Conservation (phyloP, 2,329 filamentous ascomycete genomes). For the Claviceps cyperi region DNA sequence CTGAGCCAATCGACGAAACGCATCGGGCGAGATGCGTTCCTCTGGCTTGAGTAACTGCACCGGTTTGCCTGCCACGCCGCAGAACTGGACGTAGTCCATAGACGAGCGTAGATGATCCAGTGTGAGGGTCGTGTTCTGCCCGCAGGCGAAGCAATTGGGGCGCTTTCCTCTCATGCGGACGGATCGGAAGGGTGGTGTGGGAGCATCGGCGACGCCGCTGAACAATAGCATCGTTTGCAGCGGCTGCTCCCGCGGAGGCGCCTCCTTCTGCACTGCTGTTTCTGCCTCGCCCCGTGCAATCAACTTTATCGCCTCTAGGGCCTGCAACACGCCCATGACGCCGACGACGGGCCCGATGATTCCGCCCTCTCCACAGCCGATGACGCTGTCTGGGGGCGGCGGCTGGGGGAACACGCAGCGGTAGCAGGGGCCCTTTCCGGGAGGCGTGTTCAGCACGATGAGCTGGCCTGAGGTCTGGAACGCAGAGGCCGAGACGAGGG, state of each 20-base stretch:
- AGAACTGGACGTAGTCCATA: constrained; percentile 77
- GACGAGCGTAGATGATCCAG: constrained; percentile 44
- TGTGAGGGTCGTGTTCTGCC: constrained; percentile 42
- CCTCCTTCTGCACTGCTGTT: not conserved
- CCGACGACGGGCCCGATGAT: constrained; percentile 88
- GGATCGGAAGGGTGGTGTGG: constrained; percentile 43
- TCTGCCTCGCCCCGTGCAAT: constrained; percentile 32
- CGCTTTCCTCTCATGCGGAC: constrained; percentile 60
- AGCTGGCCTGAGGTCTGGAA: constrained; percentile 82
- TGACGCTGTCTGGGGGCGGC: constrained; percentile 67
- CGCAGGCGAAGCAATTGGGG: constrained; percentile 64
- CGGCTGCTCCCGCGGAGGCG: constrained; percentile 8
- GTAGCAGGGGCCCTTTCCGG: constrained; percentile 72
- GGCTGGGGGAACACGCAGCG: constrained; percentile 83
- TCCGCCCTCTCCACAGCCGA: constrained; percentile 83
- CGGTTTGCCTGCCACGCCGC: constrained; percentile 42
- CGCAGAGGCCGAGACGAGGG: constrained; percentile 79
- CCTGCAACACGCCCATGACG: constrained; percentile 83
- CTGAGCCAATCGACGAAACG: constrained; percentile 32
- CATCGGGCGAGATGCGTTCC: constrained; percentile 52
- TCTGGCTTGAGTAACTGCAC: constrained; percentile 42
- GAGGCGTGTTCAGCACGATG: constrained; percentile 73
- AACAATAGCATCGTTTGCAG: constrained; percentile 33
- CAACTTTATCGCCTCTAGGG: constrained; percentile 78
- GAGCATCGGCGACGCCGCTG: constrained; percentile 22